Percentiles rank a stretch among this genome's conserved stretches.
These are phyloP conservation scores for Tricholoma terreum DNA, from an alignment of 768 basidiomycete species.

Conservation along the genomic window DNA sequence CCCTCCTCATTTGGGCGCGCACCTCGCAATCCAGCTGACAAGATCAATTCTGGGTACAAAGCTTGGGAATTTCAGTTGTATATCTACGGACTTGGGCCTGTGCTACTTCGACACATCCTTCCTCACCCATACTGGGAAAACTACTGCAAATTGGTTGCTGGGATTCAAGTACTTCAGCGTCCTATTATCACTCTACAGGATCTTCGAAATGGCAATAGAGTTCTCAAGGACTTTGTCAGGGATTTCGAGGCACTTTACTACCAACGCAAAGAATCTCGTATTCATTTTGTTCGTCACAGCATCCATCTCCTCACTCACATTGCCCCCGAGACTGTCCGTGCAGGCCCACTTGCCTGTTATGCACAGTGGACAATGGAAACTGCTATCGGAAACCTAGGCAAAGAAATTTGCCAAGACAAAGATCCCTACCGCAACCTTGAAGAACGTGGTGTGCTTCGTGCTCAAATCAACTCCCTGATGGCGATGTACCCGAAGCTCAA, in stretches of 20 bases:
- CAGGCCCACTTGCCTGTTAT: not conserved
- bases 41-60: conserved; percentile 29
- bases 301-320: conserved; percentile 3
- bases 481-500: not conserved
- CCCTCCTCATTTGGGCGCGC: no score
- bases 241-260: not conserved
- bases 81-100: conserved; percentile 24
- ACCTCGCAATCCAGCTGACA: conserved; percentile 29
- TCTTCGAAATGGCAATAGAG: not conserved
- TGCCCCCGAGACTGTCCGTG: not conserved
- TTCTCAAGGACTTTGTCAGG: not conserved
- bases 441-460: conserved; percentile 1
- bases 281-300: conserved; percentile 5
- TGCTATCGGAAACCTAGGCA: conserved; percentile 10
- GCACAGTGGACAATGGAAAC: conserved; percentile 15
- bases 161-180: not conserved
- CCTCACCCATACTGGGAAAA: not conserved
- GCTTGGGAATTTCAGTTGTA: conserved; percentile 26
- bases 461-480: conserved; percentile 1
- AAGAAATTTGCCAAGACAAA: conserved; percentile 9
- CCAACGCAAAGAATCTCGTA: not conserved
- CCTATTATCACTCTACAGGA: not conserved
- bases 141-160: not conserved
- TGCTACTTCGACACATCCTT: conserved; percentile 8
- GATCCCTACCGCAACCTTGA: conserved; percentile 11